Percentiles rank a stretch among this genome's conserved stretches.
Evolutionary conservation across 768 basidiomycete genomes (phyloP).

Genomic region (Tulasnella sp.): DNA sequence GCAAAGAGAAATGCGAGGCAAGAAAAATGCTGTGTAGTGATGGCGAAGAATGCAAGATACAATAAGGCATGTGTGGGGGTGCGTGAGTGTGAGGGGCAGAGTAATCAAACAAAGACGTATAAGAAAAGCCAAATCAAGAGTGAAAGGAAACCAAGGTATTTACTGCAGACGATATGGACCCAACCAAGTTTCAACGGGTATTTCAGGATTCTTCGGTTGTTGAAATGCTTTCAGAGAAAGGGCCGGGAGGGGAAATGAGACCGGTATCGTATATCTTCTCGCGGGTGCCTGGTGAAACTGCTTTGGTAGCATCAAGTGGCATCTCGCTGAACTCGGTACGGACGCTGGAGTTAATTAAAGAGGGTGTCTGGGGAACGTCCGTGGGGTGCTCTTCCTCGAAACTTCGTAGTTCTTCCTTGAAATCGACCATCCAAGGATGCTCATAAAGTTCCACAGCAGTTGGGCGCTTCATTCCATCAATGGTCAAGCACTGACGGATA

Average conservation of each 20-base stretch:
- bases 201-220: background rate
- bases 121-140: slow-evolving; percentile 9
- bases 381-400: slow-evolving; percentile 25
- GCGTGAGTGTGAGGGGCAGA: background rate
- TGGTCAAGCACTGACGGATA: slow-evolving; percentile 86
- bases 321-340: slow-evolving; percentile 21
- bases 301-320: background rate
- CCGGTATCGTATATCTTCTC: slow-evolving; percentile 26
- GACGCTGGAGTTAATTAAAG: slow-evolving; percentile 21
- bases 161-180: background rate
- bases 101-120: slow-evolving; percentile 11
- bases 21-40: slow-evolving; percentile 13
- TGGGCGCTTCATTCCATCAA: slow-evolving; percentile 83
- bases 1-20: slow-evolving; percentile 26
- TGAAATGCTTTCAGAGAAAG: slow-evolving; percentile 8
- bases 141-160: background rate
- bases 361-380: slow-evolving; percentile 25
- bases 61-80: slow-evolving; percentile 8
- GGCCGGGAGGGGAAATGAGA: slow-evolving; percentile 24
- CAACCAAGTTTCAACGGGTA: background rate
- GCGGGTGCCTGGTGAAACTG: background rate
- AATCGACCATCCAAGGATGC: slow-evolving; percentile 88
- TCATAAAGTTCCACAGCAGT: slow-evolving; percentile 81
- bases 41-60: slow-evolving; percentile 19
- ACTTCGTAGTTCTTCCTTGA: slow-evolving; percentile 63